phyloP scores from a whole-genome alignment of 805 yeast species.

The Starmerella tilneyi region DNA sequence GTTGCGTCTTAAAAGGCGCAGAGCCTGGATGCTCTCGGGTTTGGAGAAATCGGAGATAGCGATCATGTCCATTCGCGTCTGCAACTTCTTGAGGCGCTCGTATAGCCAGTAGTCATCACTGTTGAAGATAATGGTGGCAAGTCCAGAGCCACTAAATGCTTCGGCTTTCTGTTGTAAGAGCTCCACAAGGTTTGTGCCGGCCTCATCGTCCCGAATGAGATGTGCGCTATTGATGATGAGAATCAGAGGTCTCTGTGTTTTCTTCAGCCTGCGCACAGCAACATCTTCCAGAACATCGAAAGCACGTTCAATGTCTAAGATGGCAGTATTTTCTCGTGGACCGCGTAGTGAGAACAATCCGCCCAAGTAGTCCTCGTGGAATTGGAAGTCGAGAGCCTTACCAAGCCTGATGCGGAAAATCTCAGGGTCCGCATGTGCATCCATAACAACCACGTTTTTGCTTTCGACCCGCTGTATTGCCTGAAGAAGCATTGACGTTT shows the following conservation, averaged over 20 bases:
- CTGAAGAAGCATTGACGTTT: constrained; percentile 63
- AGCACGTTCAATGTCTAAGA: constrained; percentile 73
- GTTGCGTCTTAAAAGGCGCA: constrained; percentile 39
- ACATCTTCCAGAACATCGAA: constrained; percentile 65
- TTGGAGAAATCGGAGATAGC: constrained; percentile 53
- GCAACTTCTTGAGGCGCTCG: constrained; percentile 58
- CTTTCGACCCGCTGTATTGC: constrained; percentile 57
- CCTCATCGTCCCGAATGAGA: constrained; percentile 63
- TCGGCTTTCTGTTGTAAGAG: constrained; percentile 78
- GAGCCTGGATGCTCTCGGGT: constrained; percentile 44
- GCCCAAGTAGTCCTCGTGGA: constrained; percentile 73
- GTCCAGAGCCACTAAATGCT: constrained; percentile 58
- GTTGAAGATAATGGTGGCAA: constrained; percentile 60
- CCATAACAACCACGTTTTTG: constrained; percentile 55
- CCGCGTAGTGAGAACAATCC: constrained; percentile 70
- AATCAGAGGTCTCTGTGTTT: constrained; percentile 47
- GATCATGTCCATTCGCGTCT: constrained; percentile 64
- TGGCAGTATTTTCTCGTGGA: constrained; percentile 63
- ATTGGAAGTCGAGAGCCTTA: constrained; percentile 60
- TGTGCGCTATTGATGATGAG: constrained; percentile 67
- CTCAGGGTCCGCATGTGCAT: constrained; percentile 81
- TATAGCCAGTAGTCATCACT: constrained; percentile 83
- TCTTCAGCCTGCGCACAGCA: constrained; percentile 39
- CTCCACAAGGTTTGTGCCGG: constrained; percentile 60
- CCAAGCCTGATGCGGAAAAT: constrained; percentile 69